These are phyloP conservation scores for Calonectria multiphialidica DNA, from an alignment of 2,329 filamentous ascomycete species.

Conservation along the genomic window DNA sequence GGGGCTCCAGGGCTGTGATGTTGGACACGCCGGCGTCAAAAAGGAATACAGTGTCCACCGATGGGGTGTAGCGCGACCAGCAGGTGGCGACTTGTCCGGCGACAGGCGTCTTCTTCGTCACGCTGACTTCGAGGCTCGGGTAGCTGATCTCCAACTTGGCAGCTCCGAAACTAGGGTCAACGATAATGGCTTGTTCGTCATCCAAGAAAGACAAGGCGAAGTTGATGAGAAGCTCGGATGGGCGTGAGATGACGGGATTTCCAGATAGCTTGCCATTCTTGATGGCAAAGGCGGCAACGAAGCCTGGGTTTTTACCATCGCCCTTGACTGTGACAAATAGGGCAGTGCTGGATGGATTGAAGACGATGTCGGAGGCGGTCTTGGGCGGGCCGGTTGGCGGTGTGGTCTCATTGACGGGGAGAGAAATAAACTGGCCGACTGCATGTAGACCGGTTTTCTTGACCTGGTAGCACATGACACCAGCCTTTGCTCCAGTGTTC, in stretches of 20 bases:
- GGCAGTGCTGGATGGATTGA: slow-evolving; percentile 3
- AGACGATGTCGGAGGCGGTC: neutral
- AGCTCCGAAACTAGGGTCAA: neutral
- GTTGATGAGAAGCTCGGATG: neutral
- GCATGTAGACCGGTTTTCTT: neutral
- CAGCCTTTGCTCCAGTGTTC: slow-evolving; percentile 4
- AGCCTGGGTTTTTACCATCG: neutral
- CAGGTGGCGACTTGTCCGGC: neutral
- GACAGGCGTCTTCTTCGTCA: neutral
- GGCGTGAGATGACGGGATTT: neutral
- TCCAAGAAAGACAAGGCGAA: neutral
- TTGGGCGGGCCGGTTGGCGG: neutral
- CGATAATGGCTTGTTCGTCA: neutral
- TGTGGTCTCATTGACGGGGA: slow-evolving; percentile 1
- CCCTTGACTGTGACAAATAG: neutral
- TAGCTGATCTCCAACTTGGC: neutral
- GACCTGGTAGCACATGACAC: slow-evolving; percentile 9
- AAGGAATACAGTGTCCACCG: neutral
- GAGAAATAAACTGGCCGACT: neutral
- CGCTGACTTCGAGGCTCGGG: neutral
- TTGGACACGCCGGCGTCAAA: neutral
- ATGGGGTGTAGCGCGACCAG: neutral
- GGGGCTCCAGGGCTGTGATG: neutral
- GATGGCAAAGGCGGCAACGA: neutral
- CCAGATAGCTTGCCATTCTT: neutral